Base-by-base conservation (phyloP, 768 basidiomycete genomes). In the Xerocomus potaroensis region DNA sequence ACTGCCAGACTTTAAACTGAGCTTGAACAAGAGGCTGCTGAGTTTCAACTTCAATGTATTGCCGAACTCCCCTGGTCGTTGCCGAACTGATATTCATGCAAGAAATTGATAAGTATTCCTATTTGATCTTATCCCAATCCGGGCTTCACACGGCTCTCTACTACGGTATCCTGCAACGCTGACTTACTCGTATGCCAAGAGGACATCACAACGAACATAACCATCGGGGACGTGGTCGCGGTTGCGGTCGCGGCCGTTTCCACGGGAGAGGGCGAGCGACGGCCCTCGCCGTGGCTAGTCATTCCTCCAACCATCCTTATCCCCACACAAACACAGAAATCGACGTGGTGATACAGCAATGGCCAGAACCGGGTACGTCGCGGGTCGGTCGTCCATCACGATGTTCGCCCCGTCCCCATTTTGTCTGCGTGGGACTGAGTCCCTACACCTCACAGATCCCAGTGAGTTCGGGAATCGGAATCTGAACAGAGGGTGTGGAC, bases 311-410 rank as follows among this genome's bases (percentile, higher is more conserved):
- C 31, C 41, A 49, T 19, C 36, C n/a, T 18, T 68, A 66, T 15
- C 41, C 59, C 9, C 45, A 62, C 19, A 0, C 45, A 14, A 50
- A 34, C 32, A 21, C 43, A 41, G 60, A 68, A 7, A 35, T 54
- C 9, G 67, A 66, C 27, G 37, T 45, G n/a, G 43, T 34, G 9
- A 47, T 61, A 49, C 65, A 66, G 32, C 41, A 56, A 9, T 68
- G 60, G 65, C 8, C 5, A 18, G 50, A 48, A 18, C 35, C 15
- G 22, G 45, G 61, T 65, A 43, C 53, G 56, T 61, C 15, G 11
- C 26, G 33, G 39, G 36, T 41, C 39, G 47, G 49, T 48, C 40
- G 15, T 41, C 41, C 18, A 5, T 26, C 31, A 42, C 18, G 16
- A 29, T 37, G 26, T 33, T 21, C 24, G n/a, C 15, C 41, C 24